Evolutionary conservation across 2,329 filamentous ascomycete species (phyloP).

Genomic region (Zarea fungicola): DNA sequence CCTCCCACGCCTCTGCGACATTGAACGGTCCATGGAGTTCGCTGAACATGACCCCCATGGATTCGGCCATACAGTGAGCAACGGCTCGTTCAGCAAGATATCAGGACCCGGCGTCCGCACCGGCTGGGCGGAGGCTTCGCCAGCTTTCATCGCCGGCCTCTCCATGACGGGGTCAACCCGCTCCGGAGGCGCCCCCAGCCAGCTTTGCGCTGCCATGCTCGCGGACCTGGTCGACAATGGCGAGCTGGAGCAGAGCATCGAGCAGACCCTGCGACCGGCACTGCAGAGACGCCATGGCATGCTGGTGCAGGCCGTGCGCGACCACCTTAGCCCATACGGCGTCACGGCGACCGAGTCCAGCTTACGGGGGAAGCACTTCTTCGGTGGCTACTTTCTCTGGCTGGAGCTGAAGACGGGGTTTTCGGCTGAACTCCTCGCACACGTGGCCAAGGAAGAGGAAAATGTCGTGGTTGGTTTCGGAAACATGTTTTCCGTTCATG

Average conservation of each 20-base stretch:
- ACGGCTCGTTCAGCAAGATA: constrained; percentile 88
- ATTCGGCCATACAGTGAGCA: constrained; percentile 79
- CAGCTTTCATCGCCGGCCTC: constrained; percentile 46
- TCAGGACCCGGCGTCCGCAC: constrained; percentile 74
- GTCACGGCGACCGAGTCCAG: constrained; percentile 38
- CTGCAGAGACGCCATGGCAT: constrained; percentile 41
- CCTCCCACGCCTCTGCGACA: constrained; percentile 71
- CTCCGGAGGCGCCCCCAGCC: constrained; percentile 53
- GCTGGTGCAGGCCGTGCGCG: constrained; percentile 54
- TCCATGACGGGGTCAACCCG: constrained; percentile 48
- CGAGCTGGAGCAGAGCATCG: constrained; percentile 40
- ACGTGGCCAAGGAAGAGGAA: constrained; percentile 55
- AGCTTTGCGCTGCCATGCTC: constrained; percentile 49
- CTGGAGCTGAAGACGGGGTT: constrained; percentile 51
- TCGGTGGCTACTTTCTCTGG: constrained; percentile 87
- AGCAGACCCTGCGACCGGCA: constrained; percentile 36
- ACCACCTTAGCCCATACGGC: constrained; percentile 58
- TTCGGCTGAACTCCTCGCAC: constrained; percentile 51
- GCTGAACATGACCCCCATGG: constrained; percentile 33
- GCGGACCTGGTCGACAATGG: constrained; percentile 42
- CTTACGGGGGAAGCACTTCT: constrained; percentile 42
- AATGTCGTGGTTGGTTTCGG: constrained; percentile 65
- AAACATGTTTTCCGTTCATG: constrained; percentile 61
- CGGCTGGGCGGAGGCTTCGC: constrained; percentile 79
- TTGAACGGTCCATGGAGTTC: constrained; percentile 65